Evolutionary conservation across 495 filamentous ascomycete species (phyloP), one percentile per base, ranked within the genome.

Genomic region (Chaetomium fimeti): DNA sequence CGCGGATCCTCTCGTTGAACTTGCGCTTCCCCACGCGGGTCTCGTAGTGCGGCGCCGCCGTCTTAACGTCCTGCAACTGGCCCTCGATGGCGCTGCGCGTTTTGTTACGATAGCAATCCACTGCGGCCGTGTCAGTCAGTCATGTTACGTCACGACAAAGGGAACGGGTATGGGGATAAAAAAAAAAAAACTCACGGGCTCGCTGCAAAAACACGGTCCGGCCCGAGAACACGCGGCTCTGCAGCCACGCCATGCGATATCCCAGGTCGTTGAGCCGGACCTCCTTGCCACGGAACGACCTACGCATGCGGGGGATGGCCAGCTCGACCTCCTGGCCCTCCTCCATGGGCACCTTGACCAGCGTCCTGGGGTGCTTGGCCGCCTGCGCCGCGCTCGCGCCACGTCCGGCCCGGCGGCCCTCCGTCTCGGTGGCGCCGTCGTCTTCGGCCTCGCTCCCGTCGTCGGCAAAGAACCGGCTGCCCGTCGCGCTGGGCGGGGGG

Each of bases 51-150:
- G 89, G 87, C 25, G 91, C 89, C 32, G 89, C 84, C 25, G 83
- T 82, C 28, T 79, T 76, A 32, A 89, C 82, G 54, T 93, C 90
- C 66, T 92, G 86, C 47, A 89, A 89, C 13, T 84, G 82, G 16
- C 81, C 84, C 57, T 92, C 81, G 81, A 94, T 91, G 49, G 88
- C 89, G 63, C 82, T 89, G 59, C 88, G 83, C 79, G 93, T 95
- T 79, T 97, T 98, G 71, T 92, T 95, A 40, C 94, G 85, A 74
- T 97, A 97, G 61, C 88, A 90, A 69, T 98, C 94, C 74, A 98
- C 93, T 98, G 69, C 64, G 48, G 8, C 32, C 8, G 12, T 36
- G 22, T 29, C 7, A 38, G 40, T 15, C 18, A 62, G 45, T 49
- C n/a, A n/a, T 22, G 5, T 25, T 49, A 4, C 20, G 16, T 22